These are phyloP conservation scores for Russula sp. DNA, from an alignment of 768 basidiomycete genomes.

Conservation along the genomic window DNA sequence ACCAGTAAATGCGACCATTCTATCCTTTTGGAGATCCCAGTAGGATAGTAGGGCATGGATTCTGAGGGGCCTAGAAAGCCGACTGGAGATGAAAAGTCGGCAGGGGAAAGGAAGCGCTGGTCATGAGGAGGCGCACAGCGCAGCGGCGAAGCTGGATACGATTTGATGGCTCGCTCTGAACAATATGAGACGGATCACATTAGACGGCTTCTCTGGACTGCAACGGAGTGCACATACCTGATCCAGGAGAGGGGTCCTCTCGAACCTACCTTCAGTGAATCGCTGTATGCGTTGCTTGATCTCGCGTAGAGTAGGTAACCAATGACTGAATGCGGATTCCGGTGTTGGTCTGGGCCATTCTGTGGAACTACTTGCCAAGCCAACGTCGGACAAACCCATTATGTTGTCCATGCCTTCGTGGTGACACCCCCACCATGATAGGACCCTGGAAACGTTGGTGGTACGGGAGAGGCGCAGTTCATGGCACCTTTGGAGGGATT, in stretches of 20 bases:
- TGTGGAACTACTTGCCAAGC: neutral
- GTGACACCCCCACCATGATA: neutral
- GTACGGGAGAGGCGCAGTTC: too few relatives aligned
- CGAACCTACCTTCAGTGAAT: neutral
- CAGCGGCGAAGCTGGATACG: conserved; percentile 4
- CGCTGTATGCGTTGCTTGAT: conserved; percentile 14
- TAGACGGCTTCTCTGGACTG: neutral
- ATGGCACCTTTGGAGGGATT: too few relatives aligned
- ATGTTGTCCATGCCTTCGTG: neutral
- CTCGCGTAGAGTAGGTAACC: conserved; percentile 9
- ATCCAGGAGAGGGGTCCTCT: conserved; percentile 3
- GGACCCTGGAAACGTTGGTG: too few relatives aligned
- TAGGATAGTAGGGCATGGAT: conserved; percentile 14
- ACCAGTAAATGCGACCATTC: neutral
- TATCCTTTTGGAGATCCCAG: conserved; percentile 15
- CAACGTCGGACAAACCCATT: too few relatives aligned
- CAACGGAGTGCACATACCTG: neutral
- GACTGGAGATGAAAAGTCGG: conserved; percentile 14
- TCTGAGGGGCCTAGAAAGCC: conserved; percentile 10
- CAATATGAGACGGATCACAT: too few relatives aligned
- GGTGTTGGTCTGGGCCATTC: neutral
- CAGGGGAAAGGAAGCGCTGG: conserved; percentile 12
- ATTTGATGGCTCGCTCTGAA: conserved; percentile 8
- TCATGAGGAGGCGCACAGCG: conserved; percentile 19
- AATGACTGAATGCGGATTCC: neutral